Conservation (phyloP, 257 asterid species). For the Primulina tabacum region DNA sequence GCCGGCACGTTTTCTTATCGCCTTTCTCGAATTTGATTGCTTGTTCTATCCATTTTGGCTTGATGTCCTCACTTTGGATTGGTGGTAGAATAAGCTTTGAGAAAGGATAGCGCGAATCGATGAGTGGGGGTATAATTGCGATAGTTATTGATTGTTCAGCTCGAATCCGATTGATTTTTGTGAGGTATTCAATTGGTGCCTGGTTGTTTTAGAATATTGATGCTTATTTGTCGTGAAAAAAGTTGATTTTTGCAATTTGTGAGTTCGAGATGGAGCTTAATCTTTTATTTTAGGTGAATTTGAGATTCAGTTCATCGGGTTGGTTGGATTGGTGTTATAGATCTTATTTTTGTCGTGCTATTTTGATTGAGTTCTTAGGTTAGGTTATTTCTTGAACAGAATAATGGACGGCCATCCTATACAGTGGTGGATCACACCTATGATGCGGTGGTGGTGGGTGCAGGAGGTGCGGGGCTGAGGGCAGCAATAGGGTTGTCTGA, state of each 20-base stretch:
- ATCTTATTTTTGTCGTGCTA: not conserved
- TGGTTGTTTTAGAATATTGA: not conserved
- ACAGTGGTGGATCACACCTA: conserved; percentile 97
- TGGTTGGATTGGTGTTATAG: not conserved
- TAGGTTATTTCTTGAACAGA: conserved; percentile 34
- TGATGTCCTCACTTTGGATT: not conserved
- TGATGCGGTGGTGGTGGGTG: conserved; percentile 98
- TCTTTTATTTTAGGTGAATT: not conserved
- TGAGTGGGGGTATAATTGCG: not conserved
- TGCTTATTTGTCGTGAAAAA: not conserved
- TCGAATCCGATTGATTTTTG: not conserved
- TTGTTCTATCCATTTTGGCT: not conserved
- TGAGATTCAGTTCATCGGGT: not conserved
- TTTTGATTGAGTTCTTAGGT: conserved; percentile 1
- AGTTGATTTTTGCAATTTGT: not conserved
- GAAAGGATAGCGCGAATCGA: not conserved
- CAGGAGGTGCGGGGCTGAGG: conserved; percentile 98
- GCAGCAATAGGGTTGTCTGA: conserved; percentile 98
- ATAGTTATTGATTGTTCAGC: not conserved
- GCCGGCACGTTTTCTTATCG: conserved; percentile 37
- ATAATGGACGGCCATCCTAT: conserved; percentile 63
- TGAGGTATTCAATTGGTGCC: not conserved
- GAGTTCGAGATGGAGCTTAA: not conserved
- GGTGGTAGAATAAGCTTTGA: not conserved
- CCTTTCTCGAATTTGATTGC: not conserved